Conservation (phyloP, 2,329 filamentous ascomycete species). For the Truncatella angustata region DNA sequence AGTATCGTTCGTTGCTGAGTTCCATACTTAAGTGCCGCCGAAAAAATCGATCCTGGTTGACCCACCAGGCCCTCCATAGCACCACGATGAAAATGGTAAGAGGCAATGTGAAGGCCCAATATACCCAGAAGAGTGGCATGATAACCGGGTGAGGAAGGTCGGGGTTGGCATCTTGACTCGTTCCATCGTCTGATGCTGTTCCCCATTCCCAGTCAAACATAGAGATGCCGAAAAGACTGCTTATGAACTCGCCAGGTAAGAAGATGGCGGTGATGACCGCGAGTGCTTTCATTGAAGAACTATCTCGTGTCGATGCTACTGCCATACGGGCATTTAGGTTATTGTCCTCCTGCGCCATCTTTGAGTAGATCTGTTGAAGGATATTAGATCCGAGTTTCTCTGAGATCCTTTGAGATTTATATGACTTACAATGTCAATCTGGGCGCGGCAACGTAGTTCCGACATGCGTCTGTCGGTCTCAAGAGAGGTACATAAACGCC, state of each 20-base stretch:
- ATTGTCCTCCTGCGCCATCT: slow-evolving; percentile 49
- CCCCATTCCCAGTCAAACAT: slow-evolving; percentile 42
- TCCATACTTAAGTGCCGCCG: slow-evolving; percentile 42
- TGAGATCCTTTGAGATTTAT: too few species aligned
- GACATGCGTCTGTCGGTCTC: slow-evolving; percentile 46
- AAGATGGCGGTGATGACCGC: slow-evolving; percentile 49
- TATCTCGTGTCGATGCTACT: slow-evolving; percentile 72
- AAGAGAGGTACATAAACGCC: slow-evolving; percentile 41
- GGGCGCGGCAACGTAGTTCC: slow-evolving; percentile 43
- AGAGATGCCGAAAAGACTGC: slow-evolving; percentile 44
- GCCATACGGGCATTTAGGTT: slow-evolving; percentile 55
- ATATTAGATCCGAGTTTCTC: too few species aligned
- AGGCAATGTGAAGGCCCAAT: slow-evolving; percentile 43
- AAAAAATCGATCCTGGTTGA: slow-evolving; percentile 45
- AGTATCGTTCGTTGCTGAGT: slow-evolving; percentile 47
- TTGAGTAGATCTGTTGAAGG: slow-evolving; percentile 40
- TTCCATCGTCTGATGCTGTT: slow-evolving; percentile 26
- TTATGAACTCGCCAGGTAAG: slow-evolving; percentile 44
- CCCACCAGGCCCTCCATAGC: slow-evolving; percentile 46
- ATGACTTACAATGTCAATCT: slow-evolving; percentile 42
- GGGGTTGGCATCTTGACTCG: slow-evolving; percentile 28
- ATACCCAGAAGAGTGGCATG: slow-evolving; percentile 43
- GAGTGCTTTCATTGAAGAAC: slow-evolving; percentile 46
- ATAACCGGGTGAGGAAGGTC: slow-evolving; percentile 30
- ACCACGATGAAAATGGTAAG: slow-evolving; percentile 40